Percentiles rank a stretch among this genome's conserved stretches.
Evolutionary conservation across 208 protist genomes (phyloP).

Genomic region (Polymyxa betae): DNA sequence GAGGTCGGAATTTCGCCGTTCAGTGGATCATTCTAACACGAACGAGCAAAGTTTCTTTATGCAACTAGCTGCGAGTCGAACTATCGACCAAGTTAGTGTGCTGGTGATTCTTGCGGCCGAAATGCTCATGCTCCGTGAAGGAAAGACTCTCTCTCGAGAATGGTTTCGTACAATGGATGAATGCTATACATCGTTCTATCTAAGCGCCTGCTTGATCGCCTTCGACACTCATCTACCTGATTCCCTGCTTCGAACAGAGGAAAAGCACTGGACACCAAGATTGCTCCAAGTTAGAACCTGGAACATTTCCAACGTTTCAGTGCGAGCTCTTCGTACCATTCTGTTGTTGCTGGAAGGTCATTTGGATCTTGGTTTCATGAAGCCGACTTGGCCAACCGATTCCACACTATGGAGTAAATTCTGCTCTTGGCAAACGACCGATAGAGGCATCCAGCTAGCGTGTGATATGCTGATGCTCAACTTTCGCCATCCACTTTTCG

Average conservation of each 20-base stretch:
- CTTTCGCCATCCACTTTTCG: not conserved
- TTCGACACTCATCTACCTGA: constrained; percentile 11
- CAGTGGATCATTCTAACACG: not conserved
- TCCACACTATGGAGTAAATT: not conserved
- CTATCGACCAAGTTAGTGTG: not conserved
- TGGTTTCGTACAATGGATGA: not conserved
- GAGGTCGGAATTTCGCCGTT: not conserved
- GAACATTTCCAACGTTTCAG: not conserved
- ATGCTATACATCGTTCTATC: not conserved
- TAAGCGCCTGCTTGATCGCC: constrained; percentile 5
- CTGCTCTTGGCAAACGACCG: not conserved
- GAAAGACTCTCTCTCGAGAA: not conserved
- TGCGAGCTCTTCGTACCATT: not conserved
- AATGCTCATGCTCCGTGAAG: not conserved
- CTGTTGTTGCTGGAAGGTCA: not conserved
- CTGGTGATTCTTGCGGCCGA: not conserved
- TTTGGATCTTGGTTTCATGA: not conserved
- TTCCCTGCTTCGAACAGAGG: not conserved
- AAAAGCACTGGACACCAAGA: not conserved
- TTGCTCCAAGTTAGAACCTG: not conserved
- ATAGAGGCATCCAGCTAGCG: not conserved
- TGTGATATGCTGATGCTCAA: not conserved
- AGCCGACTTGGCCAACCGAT: not conserved
- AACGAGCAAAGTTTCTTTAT: not conserved
- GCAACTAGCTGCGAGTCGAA: not conserved